Percentiles rank a stretch among this genome's conserved stretches.
Conservation (phyloP, 768 basidiomycete species). For the Leccinum uliginosum region DNA sequence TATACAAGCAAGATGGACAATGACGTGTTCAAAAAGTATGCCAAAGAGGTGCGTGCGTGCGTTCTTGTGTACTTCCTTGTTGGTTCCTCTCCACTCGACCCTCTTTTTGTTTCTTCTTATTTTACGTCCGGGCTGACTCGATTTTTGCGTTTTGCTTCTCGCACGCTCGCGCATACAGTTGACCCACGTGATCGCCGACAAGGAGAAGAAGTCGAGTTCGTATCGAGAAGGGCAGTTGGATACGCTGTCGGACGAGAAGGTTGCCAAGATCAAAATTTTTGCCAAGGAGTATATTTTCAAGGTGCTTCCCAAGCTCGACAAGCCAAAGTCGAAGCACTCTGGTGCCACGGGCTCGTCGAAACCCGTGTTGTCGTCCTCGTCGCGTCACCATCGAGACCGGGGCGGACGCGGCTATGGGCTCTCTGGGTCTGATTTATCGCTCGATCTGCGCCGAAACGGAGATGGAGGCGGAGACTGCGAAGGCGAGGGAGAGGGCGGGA, state of each 20-base stretch:
- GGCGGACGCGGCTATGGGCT: neutral
- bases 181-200: slow-evolving; percentile 82
- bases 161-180: slow-evolving; percentile 46
- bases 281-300: slow-evolving; percentile 88
- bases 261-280: slow-evolving; percentile 86
- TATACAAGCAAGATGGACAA: slow-evolving; percentile 69
- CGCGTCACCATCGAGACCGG: slow-evolving; percentile 2
- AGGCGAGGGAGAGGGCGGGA: slow-evolving; percentile 5
- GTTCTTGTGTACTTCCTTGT: neutral
- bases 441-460: slow-evolving; percentile 10
- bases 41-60: slow-evolving; percentile 71
- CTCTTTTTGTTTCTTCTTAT: neutral
- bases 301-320: slow-evolving; percentile 64
- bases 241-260: slow-evolving; percentile 79
- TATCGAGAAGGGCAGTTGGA: slow-evolving; percentile 76
- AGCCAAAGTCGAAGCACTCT: slow-evolving; percentile 22
- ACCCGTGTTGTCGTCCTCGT: slow-evolving; percentile 15
- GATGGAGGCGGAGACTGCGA: slow-evolving; percentile 7
- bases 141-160: neutral
- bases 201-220: slow-evolving; percentile 87
- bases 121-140: neutral
- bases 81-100: neutral
- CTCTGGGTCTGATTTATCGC: slow-evolving; percentile 13
- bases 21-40: slow-evolving; percentile 90
- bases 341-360: slow-evolving; percentile 10